Percentiles rank a stretch among this genome's conserved stretches.
phyloP scores from a whole-genome alignment of 345 rosid species.

The Hypericum perforatum region DNA sequence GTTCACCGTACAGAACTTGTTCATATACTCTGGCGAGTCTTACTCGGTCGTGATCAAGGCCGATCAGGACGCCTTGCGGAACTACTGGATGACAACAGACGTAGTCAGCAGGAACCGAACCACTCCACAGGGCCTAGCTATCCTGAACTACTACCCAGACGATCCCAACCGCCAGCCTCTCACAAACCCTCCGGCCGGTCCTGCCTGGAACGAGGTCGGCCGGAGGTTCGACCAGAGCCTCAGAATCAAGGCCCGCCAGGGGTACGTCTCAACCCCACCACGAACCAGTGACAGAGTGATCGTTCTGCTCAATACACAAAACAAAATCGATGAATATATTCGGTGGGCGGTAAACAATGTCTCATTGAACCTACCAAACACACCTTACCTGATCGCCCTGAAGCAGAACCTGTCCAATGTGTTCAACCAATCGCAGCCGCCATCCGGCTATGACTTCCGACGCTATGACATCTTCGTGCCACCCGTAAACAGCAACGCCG shows the following conservation, averaged over 20 bases:
- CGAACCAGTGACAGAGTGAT: conserved; percentile 34
- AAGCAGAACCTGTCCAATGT: conserved; percentile 30
- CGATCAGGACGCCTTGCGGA: conserved; percentile 42
- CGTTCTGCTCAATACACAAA: conserved; percentile 54
- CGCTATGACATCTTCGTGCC: conserved; percentile 12
- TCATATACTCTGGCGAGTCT: conserved; percentile 69
- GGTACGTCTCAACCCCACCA: conserved; percentile 26
- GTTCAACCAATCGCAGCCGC: conserved; percentile 39
- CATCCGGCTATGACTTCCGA: conserved; percentile 21
- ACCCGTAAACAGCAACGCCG: conserved; percentile 26
- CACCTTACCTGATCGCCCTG: conserved; percentile 50
- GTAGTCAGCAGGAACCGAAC: conserved; percentile 40
- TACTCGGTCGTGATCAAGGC: conserved; percentile 55
- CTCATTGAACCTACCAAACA: conserved; percentile 40
- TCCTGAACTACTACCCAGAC: conserved; percentile 52
- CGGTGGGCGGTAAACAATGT: conserved; percentile 67
- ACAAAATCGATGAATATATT: conserved; percentile 18
- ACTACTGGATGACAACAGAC: conserved; percentile 57
- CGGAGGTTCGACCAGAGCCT: conserved; percentile 39
- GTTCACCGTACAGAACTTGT: conserved; percentile 56
- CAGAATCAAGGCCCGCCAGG: conserved; percentile 41
- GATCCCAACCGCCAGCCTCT: conserved; percentile 38
- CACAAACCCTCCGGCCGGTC: conserved; percentile 29
- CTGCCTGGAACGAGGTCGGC: conserved; percentile 31
- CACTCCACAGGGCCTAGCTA: conserved; percentile 39